phyloP scores from a whole-genome alignment of 2,329 filamentous ascomycete genomes.

The Alternaria gansuensis region DNA sequence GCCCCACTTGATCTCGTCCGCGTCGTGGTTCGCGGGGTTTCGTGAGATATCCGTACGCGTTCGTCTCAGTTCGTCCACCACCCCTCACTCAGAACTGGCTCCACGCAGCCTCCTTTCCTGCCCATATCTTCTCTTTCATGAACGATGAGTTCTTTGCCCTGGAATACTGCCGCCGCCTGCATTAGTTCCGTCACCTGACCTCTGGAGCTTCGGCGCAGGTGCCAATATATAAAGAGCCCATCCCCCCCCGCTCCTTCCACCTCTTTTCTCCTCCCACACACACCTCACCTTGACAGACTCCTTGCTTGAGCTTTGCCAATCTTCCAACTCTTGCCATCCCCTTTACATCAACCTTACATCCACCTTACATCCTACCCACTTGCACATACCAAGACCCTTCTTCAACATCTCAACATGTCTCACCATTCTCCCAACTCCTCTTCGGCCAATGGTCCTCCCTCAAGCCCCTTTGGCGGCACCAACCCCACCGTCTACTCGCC shows the following conservation, averaged over 20 bases:
- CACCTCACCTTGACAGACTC: constrained; percentile 25
- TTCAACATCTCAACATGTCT: constrained; percentile 35
- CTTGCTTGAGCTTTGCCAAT: constrained; percentile 31
- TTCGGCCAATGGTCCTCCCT: constrained; percentile 31
- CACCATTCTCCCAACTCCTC: constrained; percentile 39
- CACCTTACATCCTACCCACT: constrained; percentile 19
- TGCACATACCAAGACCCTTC: constrained; percentile 3
- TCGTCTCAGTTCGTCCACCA: constrained; percentile 10
- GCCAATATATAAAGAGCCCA: constrained; percentile 22
- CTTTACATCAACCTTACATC: constrained; percentile 20
- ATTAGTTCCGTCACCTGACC: constrained; percentile 24
- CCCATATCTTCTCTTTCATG: constrained; percentile 13
- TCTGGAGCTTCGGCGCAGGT: background rate
- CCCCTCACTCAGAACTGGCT: constrained; percentile 9
- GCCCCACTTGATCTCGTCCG: constrained; percentile 8
- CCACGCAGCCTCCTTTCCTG: constrained; percentile 9
- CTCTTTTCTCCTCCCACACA: constrained; percentile 20
- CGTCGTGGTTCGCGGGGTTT: constrained; percentile 12
- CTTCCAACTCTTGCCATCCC: constrained; percentile 17
- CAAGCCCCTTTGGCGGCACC: constrained; percentile 41
- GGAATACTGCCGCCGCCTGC: constrained; percentile 20
- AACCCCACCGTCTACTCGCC: constrained; percentile 44
- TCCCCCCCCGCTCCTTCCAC: constrained; percentile 24
- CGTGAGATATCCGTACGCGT: constrained; percentile 6
- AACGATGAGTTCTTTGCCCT: constrained; percentile 21